These are phyloP conservation scores for Mortierella sp. DNA, from an alignment of 371 early-diverging fungal genomes.

Conservation along the genomic window DNA sequence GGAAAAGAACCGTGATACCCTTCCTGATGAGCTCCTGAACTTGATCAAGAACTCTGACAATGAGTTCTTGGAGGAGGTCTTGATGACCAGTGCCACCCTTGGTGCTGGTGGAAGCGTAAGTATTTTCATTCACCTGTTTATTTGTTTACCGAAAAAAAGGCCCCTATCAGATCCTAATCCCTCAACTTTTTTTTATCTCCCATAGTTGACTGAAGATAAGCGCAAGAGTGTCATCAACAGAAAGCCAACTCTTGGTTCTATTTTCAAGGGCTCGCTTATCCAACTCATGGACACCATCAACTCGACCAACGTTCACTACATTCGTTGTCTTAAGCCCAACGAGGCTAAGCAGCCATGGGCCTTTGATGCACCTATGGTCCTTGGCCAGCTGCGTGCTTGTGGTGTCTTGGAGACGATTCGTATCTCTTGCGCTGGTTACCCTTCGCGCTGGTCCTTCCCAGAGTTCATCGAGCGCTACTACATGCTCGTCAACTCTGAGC, in stretches of 20 bases:
- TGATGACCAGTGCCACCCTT: constrained; percentile 62
- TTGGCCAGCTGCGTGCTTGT: constrained; percentile 96
- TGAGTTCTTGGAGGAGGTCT: constrained; percentile 81
- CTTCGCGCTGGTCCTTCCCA: constrained; percentile 85
- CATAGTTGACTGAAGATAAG: constrained; percentile 41
- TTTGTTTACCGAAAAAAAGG: background rate
- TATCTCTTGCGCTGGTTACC: constrained; percentile 98
- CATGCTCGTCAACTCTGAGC: constrained; percentile 74
- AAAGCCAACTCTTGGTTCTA: constrained; percentile 89
- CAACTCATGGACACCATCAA: constrained; percentile 92
- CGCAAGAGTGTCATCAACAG: constrained; percentile 64
- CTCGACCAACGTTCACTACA: constrained; percentile 92
- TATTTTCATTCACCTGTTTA: too few species aligned
- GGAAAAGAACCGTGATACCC: constrained; percentile 99
- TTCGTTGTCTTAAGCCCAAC: constrained; percentile 97
- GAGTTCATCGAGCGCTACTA: constrained; percentile 95
- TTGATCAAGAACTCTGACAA: constrained; percentile 76
- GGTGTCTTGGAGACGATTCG: constrained; percentile 99
- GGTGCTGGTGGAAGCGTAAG: constrained; percentile 45
- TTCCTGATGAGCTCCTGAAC: constrained; percentile 90
- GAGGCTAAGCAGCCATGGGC: constrained; percentile 85
- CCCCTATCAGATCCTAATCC: constrained; percentile 3
- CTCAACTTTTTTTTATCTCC: constrained; percentile 15
- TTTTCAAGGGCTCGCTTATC: constrained; percentile 82
- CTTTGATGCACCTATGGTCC: constrained; percentile 91